These are phyloP conservation scores for Phalaenopsis hybrid DNA, from an alignment of 116 monocot genomes.

Conservation along the genomic window DNA sequence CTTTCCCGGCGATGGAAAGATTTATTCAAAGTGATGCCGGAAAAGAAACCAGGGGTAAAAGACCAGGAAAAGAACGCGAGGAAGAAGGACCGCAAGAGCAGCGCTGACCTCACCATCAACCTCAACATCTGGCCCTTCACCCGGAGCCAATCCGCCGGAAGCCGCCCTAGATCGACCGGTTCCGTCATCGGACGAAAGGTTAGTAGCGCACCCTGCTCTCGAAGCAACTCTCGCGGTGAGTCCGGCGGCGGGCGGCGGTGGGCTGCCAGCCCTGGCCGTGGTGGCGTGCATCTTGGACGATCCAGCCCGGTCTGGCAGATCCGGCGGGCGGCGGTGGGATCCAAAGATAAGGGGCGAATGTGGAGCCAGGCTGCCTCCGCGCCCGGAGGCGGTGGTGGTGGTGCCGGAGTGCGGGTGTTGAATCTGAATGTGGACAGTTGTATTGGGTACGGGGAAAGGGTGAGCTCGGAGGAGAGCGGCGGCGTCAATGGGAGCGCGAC, in stretches of 20 bases:
- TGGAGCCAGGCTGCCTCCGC: not conserved
- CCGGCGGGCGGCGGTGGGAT: conserved; percentile 8
- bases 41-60: conserved; percentile 7
- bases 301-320: conserved; percentile 75
- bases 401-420: conserved; percentile 15
- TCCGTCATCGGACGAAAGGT: conserved; percentile 12
- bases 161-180: not conserved
- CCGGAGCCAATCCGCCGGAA: conserved; percentile 73
- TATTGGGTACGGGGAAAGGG: conserved; percentile 32
- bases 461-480: conserved; percentile 18
- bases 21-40: conserved; percentile 43
- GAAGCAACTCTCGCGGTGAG: conserved; percentile 46
- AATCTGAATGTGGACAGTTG: conserved; percentile 57
- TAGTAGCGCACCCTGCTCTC: conserved; percentile 87
- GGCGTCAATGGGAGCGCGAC: not conserved
- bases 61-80: conserved; percentile 13
- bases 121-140: conserved; percentile 94
- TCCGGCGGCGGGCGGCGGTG: conserved; percentile 14
- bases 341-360: not conserved
- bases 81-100: conserved; percentile 6
- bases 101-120: conserved; percentile 41
- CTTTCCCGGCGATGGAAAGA: conserved; percentile 61
- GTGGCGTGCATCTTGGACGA: conserved; percentile 52
- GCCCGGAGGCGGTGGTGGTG: not conserved
- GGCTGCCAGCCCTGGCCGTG: conserved; percentile 31